Evolutionary conservation across 1,284 basidiomycete species (phyloP).

Genomic region (Marasmius tenuissimus): DNA sequence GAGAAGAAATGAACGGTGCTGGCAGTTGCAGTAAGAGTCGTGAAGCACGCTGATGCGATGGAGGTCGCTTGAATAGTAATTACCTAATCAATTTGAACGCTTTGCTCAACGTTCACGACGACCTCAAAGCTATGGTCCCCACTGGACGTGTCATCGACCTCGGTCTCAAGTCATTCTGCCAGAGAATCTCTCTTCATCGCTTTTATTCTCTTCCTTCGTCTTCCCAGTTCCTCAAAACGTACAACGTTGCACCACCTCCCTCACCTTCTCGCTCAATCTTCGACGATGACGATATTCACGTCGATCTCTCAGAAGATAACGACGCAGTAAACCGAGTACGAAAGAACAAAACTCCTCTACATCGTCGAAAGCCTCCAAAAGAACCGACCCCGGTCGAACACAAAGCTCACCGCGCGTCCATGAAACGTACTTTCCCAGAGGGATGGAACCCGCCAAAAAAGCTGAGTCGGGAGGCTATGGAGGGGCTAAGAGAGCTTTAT

Average conservation of each 20-base stretch:
- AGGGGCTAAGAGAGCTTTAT: slow-evolving; percentile 76
- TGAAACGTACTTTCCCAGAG: slow-evolving; percentile 66
- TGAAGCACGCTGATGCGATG: not conserved
- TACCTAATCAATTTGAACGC: not conserved
- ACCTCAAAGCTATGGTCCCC: not conserved
- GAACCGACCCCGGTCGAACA: slow-evolving; percentile 54
- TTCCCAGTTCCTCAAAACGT: slow-evolving; percentile 10
- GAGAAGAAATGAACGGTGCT: not conserved
- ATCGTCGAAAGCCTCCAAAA: slow-evolving; percentile 38
- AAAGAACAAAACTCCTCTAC: slow-evolving; percentile 37
- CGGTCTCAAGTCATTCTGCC: not conserved
- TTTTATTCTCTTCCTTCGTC: slow-evolving; percentile 7
- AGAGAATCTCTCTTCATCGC: slow-evolving; percentile 1
- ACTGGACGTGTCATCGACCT: not conserved
- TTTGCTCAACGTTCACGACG: not conserved
- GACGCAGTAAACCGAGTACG: slow-evolving; percentile 43
- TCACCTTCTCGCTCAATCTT: slow-evolving; percentile 43
- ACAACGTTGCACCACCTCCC: slow-evolving; percentile 2
- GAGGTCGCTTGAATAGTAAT: not conserved
- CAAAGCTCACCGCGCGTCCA: slow-evolving; percentile 53
- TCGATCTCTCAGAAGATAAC: slow-evolving; percentile 56
- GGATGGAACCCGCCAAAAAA: slow-evolving; percentile 89
- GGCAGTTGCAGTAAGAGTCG: not conserved
- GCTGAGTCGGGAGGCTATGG: slow-evolving; percentile 90
- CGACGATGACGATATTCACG: slow-evolving; percentile 41